Conservation (phyloP, 495 filamentous ascomycete genomes). For the Aspergillus cristatus region DNA sequence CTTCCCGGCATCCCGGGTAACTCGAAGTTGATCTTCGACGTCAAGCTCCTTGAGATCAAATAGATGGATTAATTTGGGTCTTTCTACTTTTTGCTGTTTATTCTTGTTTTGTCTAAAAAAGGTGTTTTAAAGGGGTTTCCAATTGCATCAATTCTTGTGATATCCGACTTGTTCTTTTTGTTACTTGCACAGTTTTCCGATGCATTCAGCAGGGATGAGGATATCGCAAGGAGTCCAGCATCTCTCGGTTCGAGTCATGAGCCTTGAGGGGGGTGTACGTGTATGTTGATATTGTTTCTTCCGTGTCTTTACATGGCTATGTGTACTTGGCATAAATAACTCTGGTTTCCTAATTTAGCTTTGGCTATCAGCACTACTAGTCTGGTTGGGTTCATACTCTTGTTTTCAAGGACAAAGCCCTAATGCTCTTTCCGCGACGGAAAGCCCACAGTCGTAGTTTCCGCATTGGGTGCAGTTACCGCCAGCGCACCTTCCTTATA, state of each 20-base stretch:
- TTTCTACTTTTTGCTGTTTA: conserved; percentile 5
- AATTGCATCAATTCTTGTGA: conserved; percentile 30
- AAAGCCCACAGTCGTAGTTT: too few species aligned
- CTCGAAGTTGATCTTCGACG: conserved; percentile 84
- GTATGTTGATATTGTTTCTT: too few species aligned
- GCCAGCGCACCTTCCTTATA: too few species aligned
- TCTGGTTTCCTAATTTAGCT: too few species aligned
- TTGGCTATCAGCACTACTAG: too few species aligned
- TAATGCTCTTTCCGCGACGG: too few species aligned
- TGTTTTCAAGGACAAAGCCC: too few species aligned
- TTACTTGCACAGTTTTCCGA: conserved; percentile 14
- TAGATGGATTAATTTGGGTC: conserved; percentile 19
- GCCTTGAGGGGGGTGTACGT: too few species aligned
- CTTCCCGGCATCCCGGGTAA: conserved; percentile 79
- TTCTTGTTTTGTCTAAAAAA: conserved; percentile 15
- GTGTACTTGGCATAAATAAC: too few species aligned
- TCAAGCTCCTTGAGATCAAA: conserved; percentile 73
- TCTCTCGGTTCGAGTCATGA: background rate
- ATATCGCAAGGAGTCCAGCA: conserved; percentile 22
- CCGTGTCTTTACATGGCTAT: too few species aligned
- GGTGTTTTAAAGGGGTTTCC: conserved; percentile 29
- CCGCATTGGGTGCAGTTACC: too few species aligned
- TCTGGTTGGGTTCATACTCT: too few species aligned
- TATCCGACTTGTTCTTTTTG: conserved; percentile 38
- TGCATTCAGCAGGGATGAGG: conserved; percentile 30